These are phyloP conservation scores for Clonostachys rhizophaga DNA, from an alignment of 2,329 filamentous ascomycete genomes.

Conservation along the genomic window DNA sequence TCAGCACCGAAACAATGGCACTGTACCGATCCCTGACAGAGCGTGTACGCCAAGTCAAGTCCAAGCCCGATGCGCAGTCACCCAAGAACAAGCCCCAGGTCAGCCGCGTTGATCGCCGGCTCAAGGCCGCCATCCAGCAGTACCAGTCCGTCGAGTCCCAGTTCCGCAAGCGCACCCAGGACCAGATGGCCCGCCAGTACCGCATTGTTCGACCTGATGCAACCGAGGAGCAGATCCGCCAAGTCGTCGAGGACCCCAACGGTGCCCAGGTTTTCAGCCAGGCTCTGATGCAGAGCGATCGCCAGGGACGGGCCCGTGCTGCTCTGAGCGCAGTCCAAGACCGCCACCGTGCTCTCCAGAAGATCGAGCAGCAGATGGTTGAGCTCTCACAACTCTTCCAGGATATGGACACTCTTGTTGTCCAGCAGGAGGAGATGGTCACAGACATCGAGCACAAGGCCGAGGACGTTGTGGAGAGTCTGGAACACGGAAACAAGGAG, in stretches of 20 bases:
- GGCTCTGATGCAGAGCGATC: constrained; percentile 76
- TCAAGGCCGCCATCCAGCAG: constrained; percentile 75
- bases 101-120: constrained; percentile 70
- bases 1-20: constrained; percentile 77
- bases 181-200: constrained; percentile 86
- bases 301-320: constrained; percentile 74
- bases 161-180: constrained; percentile 75
- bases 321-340: constrained; percentile 76
- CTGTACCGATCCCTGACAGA: constrained; percentile 76
- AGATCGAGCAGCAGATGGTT: constrained; percentile 87
- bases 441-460: constrained; percentile 80
- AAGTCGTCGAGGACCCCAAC: constrained; percentile 68
- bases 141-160: constrained; percentile 78
- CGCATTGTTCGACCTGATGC: constrained; percentile 83
- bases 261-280: constrained; percentile 83
- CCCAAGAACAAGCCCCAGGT: constrained; percentile 76
- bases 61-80: constrained; percentile 68
- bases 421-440: constrained; percentile 80
- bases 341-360: constrained; percentile 81
- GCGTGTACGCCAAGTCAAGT: constrained; percentile 79
- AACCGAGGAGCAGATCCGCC: constrained; percentile 69
- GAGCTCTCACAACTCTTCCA: constrained; percentile 85
- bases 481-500: constrained; percentile 80
- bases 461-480: constrained; percentile 79
- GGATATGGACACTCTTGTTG: constrained; percentile 79